A percentile compares a stretch with the other conserved stretches of the same genome.
Evolutionary conservation across 208 protist genomes (phyloP).

Genomic region (Trichomonas vaginalis): DNA sequence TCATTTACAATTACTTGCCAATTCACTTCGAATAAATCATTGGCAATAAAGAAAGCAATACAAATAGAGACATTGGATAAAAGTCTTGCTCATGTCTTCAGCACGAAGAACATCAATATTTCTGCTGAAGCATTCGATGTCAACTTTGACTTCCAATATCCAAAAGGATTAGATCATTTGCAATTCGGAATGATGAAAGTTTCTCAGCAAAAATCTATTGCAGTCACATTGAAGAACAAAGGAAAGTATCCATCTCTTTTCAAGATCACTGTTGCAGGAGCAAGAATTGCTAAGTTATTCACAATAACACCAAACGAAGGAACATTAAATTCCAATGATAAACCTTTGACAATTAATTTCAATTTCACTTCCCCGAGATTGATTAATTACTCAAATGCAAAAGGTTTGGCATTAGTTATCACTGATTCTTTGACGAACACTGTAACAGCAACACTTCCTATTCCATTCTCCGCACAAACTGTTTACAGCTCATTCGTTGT

Average conservation of each 20-base stretch:
- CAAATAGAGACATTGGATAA: neutral
- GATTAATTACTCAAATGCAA: neutral
- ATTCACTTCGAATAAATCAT: neutral
- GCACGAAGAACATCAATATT: neutral
- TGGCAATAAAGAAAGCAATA: neutral
- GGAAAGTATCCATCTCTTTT: neutral
- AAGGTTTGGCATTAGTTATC: neutral
- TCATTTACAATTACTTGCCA: neutral
- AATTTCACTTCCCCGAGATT: neutral
- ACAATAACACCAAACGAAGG: neutral
- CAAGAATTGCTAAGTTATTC: neutral
- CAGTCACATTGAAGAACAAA: neutral
- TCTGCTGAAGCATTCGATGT: slow-evolving; percentile 7
- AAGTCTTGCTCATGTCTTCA: neutral
- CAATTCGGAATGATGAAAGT: neutral
- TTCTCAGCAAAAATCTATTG: neutral
- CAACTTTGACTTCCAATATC: neutral
- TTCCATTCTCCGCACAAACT: neutral
- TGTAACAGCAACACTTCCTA: neutral
- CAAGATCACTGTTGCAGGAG: neutral
- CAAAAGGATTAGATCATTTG: neutral
- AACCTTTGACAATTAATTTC: neutral
- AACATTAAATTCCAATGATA: neutral
- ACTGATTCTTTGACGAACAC: neutral
- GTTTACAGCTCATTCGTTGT: neutral